phyloP scores from a whole-genome alignment of 1,139 yeast genomes.

The Scheffersomyces segobiensis region DNA sequence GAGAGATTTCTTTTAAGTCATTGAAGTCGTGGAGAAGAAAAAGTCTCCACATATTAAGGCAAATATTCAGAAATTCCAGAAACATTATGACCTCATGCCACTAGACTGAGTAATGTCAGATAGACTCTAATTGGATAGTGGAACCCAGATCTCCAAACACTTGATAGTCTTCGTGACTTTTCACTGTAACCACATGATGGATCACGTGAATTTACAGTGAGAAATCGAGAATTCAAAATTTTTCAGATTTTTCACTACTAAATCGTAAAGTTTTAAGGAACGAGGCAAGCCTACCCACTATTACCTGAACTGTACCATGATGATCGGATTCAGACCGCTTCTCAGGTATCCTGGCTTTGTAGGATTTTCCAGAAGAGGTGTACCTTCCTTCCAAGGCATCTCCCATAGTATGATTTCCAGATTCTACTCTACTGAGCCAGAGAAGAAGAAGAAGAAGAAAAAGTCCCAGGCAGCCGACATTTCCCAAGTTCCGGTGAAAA shows the following conservation, averaged over 20 bases:
- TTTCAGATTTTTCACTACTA: not conserved
- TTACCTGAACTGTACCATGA: not conserved
- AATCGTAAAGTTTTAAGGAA: not conserved
- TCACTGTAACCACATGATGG: not conserved
- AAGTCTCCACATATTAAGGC: not conserved
- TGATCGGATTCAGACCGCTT: constrained; percentile 1
- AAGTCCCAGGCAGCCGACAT: constrained; percentile 27
- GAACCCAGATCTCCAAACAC: not conserved
- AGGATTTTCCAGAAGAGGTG: not conserved
- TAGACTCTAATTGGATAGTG: no score
- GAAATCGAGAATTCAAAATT: not conserved
- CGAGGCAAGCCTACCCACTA: not conserved
- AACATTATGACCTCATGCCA: not conserved
- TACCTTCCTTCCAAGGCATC: not conserved
- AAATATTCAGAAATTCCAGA: not conserved
- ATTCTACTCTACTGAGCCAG: constrained; percentile 4
- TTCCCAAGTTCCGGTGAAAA: constrained; percentile 40
- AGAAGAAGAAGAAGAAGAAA: constrained; percentile 19
- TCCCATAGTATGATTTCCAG: not conserved
- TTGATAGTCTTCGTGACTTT: not conserved
- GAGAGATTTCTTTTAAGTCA: not conserved
- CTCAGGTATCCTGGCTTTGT: not conserved
- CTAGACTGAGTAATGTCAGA: not conserved
- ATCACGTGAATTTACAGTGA: not conserved
- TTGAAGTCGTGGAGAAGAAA: not conserved